These are phyloP conservation scores for Naganishia randhawae DNA, from an alignment of 768 basidiomycete species.

Conservation along the genomic window DNA sequence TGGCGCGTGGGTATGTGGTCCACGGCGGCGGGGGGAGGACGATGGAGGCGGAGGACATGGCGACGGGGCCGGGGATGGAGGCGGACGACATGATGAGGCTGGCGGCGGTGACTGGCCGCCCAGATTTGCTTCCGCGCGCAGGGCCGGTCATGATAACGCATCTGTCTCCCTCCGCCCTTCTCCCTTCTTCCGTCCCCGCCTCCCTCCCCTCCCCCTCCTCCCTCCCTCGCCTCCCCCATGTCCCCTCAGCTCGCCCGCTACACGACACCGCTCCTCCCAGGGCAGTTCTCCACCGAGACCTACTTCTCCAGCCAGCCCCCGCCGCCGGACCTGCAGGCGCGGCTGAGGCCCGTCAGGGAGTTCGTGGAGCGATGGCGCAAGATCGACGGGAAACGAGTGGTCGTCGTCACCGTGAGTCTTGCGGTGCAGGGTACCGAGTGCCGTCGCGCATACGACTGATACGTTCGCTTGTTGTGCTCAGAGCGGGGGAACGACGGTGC, in stretches of 20 bases:
- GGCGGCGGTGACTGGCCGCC: too few relatives aligned
- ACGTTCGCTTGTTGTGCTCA: slow-evolving; percentile 46
- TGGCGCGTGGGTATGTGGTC: slow-evolving; percentile 41
- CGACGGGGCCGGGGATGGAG: neutral
- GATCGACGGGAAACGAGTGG: slow-evolving; percentile 67
- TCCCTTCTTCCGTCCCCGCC: neutral
- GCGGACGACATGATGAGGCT: neutral
- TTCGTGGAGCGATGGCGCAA: slow-evolving; percentile 68
- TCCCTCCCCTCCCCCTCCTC: neutral
- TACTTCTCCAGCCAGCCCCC: slow-evolving; percentile 86
- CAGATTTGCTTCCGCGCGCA: too few relatives aligned
- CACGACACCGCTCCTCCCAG: slow-evolving; percentile 18
- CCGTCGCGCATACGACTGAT: neutral
- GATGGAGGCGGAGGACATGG: neutral
- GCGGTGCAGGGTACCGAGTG: neutral
- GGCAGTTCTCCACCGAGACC: slow-evolving; percentile 64
- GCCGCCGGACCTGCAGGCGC: slow-evolving; percentile 67
- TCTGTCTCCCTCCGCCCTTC: neutral
- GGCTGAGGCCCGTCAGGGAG: slow-evolving; percentile 61
- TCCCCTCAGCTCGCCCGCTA: neutral
- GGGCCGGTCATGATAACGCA: too few relatives aligned
- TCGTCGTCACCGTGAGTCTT: slow-evolving; percentile 80
- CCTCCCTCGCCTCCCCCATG: neutral
- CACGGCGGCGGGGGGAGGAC: neutral
- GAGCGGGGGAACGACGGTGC: slow-evolving; percentile 98